Evolutionary conservation across 2,329 filamentous ascomycete genomes (phyloP), one percentile per base, ranked within the genome.

Genomic region (Aquanectria penicillioides): DNA sequence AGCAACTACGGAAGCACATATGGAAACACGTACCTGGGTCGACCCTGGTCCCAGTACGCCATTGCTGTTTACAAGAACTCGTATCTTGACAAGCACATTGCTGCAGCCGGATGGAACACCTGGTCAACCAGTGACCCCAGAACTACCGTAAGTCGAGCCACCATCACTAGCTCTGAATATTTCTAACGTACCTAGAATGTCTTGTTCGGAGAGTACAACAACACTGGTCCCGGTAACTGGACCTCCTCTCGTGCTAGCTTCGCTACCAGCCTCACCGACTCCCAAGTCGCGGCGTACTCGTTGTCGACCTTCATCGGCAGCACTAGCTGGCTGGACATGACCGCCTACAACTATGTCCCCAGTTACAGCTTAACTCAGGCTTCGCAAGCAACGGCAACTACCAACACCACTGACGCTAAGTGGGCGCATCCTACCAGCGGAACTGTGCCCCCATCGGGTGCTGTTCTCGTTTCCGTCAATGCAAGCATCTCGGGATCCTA

Each of bases 171-270:
- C 10, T 17, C n/a, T 44, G 5, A 11, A 12, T 36, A 4, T 26
- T 10, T 5, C 56, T 56, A 43, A 49, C n/a, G 11, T 29, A 11
- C 7, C 6, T 18, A 59, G 57, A 65, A 15, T 43, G 82, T 88
- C 3, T 70, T 78, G 28, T 89, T 84, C 63, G 83, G 75, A 6
- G 87, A 89, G 74, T 89, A 83, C 65, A 76, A 69, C 33, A 90
- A 90, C 71, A 80, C 78, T 2, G 87, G 88, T 1, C 63, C 63
- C 1, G 66, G 66, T 10, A 68, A 67, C 18, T 68, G 66, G 66
- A 65, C 63, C 0, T 40, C 54, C 1, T 68, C 66, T 10, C 17
- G 66, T 8, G 66, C 59, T 3, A 67, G 51, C 25, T 68, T 68
- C 11, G 66, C 66, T 1, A 68, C 66, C 8, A 61, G 64, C 15